A percentile compares a stretch with the other conserved stretches of the same genome.
Conservation (phyloP, 1,284 basidiomycete genomes). For the Boletellus deceptivus region DNA sequence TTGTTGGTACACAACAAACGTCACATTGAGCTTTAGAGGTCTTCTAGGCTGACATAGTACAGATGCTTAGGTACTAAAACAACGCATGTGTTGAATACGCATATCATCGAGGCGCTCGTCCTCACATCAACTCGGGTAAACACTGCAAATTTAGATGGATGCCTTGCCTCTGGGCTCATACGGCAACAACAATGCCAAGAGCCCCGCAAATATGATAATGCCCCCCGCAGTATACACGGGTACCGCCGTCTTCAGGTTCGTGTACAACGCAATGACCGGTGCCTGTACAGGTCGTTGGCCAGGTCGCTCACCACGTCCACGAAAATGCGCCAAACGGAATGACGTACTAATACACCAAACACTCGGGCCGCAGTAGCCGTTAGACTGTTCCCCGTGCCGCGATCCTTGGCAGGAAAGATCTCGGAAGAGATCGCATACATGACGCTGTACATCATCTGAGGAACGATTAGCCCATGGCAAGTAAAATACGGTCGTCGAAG, state of each 20-base stretch:
- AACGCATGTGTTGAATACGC: no score
- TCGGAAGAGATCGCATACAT: conserved; percentile 62
- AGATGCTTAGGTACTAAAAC: no score
- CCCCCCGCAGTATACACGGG: conserved; percentile 80
- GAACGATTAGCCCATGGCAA: neutral
- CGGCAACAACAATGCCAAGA: conserved; percentile 67
- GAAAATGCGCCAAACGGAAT: neutral
- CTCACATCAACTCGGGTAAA: no score
- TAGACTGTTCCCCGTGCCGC: conserved; percentile 71
- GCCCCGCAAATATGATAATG: conserved; percentile 65
- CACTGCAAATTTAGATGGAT: conserved; percentile 40
- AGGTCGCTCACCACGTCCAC: neutral
- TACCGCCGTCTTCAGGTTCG: conserved; percentile 60
- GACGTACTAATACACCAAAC: conserved; percentile 58
- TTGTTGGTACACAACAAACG: no score
- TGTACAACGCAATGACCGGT: conserved; percentile 71
- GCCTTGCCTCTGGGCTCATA: conserved; percentile 72
- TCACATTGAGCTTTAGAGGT: no score
- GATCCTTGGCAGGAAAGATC: conserved; percentile 66
- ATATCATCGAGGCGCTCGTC: no score
- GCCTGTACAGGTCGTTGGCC: conserved; percentile 40
- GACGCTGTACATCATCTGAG: neutral
- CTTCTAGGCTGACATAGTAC: no score
- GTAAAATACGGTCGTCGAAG: neutral
- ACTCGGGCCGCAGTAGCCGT: conserved; percentile 57